Percentiles rank a stretch among this genome's conserved stretches.
Conservation (phyloP, 257 asterid species). For the Scutellaria barbata region DNA sequence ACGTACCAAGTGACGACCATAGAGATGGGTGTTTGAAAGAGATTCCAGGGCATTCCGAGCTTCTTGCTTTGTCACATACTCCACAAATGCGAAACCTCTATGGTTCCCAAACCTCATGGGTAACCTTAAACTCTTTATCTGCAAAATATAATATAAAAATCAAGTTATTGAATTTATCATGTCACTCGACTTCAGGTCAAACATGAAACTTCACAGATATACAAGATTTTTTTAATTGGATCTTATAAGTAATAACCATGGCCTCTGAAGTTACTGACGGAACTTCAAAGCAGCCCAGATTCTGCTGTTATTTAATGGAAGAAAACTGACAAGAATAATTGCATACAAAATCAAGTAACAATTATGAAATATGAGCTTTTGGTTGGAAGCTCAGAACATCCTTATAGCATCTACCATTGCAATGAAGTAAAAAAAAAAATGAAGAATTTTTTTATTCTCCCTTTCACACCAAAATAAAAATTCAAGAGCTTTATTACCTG, state of each 20-base stretch:
- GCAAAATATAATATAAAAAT: conserved; percentile 31
- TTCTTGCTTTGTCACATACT: conserved; percentile 88
- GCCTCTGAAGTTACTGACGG: background rate
- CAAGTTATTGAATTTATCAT: background rate
- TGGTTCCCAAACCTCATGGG: conserved; percentile 83
- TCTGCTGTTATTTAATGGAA: background rate
- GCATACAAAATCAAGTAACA: background rate
- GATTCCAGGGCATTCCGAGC: conserved; percentile 83
- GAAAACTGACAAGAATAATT: background rate
- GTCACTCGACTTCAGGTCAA: background rate
- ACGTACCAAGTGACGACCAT: conserved; percentile 97
- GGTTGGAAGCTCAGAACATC: background rate
- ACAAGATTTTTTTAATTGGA: background rate
- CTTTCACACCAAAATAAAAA: background rate
- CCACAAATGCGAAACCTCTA: conserved; percentile 94
- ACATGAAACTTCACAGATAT: background rate
- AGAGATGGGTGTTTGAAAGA: conserved; percentile 84
- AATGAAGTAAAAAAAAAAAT: background rate
- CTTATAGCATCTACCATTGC: background rate
- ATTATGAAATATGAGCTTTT: conserved; percentile 15
- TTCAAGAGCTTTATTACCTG: conserved; percentile 57
- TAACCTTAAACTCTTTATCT: conserved; percentile 85
- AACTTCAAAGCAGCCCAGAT: conserved; percentile 3
- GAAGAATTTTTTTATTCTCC: background rate
- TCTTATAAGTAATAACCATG: background rate